Conservation (phyloP, 1,284 basidiomycete genomes). For the Irpex sp. region DNA sequence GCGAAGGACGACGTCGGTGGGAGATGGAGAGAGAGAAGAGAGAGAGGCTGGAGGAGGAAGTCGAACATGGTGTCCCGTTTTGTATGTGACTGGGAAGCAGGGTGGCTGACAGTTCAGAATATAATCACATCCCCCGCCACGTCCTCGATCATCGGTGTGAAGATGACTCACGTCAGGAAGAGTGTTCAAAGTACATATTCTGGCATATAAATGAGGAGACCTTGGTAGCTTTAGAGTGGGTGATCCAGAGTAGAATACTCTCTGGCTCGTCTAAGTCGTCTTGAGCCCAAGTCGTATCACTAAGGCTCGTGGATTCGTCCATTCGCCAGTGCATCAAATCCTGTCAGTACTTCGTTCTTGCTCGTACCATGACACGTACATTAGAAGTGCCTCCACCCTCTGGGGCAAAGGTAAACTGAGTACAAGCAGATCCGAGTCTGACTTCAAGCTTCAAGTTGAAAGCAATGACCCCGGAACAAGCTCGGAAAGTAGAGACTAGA, state of each 20-base stretch:
- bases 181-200: not conserved
- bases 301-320: not conserved
- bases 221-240: no score
- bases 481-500: no score
- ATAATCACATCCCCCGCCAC: not conserved
- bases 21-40: conserved; percentile 9
- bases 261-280: no score
- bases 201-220: no score
- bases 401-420: no score
- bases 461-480: no score
- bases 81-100: not conserved
- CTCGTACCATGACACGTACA: not conserved
- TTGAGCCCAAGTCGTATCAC: not conserved
- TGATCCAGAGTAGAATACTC: no score
- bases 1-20: conserved; percentile 1
- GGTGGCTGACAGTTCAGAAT: conserved; percentile 7
- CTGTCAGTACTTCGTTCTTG: not conserved
- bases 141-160: not conserved
- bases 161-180: not conserved
- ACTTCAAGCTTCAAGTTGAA: not conserved
- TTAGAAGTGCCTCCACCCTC: not conserved
- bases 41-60: not conserved
- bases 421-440: no score
- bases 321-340: not conserved
- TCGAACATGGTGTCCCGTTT: conserved; percentile 5